Base-by-base conservation (phyloP, 2,329 filamentous ascomycete genomes). In the Endoconidiophora laricicola region DNA sequence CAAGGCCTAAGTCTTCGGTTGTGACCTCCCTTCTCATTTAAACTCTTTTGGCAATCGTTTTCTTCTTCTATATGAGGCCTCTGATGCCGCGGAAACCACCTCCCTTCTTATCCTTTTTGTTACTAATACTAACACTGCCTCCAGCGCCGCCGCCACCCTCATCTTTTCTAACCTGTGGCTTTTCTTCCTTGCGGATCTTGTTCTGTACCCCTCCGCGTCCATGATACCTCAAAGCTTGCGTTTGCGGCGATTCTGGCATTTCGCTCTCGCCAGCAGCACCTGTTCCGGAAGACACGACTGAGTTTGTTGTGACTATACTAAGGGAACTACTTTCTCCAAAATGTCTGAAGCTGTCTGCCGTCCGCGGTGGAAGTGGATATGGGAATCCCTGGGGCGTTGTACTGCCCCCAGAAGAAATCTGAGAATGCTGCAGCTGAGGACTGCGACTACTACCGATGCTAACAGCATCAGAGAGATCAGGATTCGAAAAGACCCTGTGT, bases 401-500 rank as follows among this genome's bases (percentile, higher is more conserved):
- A 33, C 7, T 33, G 29, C 29, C 12, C 7, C 3, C 29, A 33
- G 29, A 33, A 4, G 29, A 33, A 22, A 45, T 6, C 24, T 41
- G 36, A 26, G 40, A 14, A 16, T 40, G 33, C n/a, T 37, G 42
- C 10, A 43, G 20, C 33, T 41, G 24, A n/a, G 36, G 39, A n/a
- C 52, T 29, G 42, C 47, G 42, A 33, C 29, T 12, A 36, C 56
- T 53, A 47, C 57, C 46, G 54, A 48, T n/a, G 45, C 33, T 36
- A 12, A 64, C 62, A 2, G 63, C 62, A 54, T 71, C 68, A n/a
- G 63, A 56, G 2, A 57, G 52, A 37, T 73, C 69, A 1, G 67
- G 56, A 33, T 71, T 68, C 1, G 72, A 71, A 38, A 69, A 60
- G 6, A 66, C 64, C 12, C 67, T 65, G 4, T 65, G 65, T 16